A percentile compares a stretch with the other conserved stretches of the same genome.
phyloP scores from a whole-genome alignment of 139 green algal genomes.

The Picochlorum sp. region DNA sequence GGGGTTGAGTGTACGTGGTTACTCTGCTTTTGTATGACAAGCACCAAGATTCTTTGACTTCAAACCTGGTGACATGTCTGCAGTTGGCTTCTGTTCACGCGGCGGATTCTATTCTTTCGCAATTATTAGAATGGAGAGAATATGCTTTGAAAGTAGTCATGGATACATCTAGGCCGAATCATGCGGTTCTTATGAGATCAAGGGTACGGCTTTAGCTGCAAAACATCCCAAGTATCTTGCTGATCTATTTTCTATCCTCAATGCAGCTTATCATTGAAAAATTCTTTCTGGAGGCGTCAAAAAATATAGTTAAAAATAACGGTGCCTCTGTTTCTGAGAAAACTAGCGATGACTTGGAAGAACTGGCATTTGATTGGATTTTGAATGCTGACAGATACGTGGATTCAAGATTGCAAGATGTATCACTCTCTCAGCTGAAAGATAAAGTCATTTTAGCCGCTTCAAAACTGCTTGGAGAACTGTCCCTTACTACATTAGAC shows the following conservation, averaged over 20 bases:
- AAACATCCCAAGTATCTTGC: neutral
- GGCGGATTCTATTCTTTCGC: too few species aligned
- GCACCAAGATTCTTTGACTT: neutral
- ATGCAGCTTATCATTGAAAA: constrained; percentile 42
- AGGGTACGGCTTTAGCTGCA: neutral
- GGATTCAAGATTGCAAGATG: constrained; percentile 9
- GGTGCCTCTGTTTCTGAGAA: constrained; percentile 19
- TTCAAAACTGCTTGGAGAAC: constrained; percentile 18
- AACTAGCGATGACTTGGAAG: constrained; percentile 30
- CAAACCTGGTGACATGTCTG: neutral
- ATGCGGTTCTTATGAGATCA: neutral
- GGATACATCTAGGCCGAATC: too few species aligned
- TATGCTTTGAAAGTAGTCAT: too few species aligned
- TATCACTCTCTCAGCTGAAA: constrained; percentile 7
- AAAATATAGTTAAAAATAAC: constrained; percentile 33
- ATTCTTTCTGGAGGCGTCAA: constrained; percentile 53
- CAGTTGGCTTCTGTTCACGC: neutral
- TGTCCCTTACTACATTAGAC: constrained; percentile 29
- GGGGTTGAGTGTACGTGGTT: constrained; percentile 1
- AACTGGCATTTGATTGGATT: constrained; percentile 52
- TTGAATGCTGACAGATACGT: constrained; percentile 49
- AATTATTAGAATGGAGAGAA: too few species aligned
- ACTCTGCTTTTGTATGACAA: neutral
- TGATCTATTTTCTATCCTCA: neutral
- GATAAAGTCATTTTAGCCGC: constrained; percentile 25